Evolutionary conservation across 495 filamentous ascomycete genomes (phyloP).

Genomic region (Aspergillus steynii): DNA sequence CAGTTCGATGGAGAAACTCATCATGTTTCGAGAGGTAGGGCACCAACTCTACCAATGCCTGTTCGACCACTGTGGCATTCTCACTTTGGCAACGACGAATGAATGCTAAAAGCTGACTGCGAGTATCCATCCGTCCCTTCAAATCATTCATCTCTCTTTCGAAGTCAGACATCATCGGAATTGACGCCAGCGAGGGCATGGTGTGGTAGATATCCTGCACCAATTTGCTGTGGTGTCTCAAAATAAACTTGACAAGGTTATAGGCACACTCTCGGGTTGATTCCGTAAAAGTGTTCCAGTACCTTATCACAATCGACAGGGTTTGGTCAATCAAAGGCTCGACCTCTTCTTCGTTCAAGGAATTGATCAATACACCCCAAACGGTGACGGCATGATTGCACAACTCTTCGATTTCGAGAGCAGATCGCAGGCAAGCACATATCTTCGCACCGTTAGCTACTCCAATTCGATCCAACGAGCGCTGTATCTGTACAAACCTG

Average conservation of each 20-base stretch:
- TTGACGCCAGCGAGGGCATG: slow-evolving; percentile 75
- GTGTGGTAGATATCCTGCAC: slow-evolving; percentile 65
- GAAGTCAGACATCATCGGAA: slow-evolving; percentile 65
- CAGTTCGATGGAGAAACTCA: slow-evolving; percentile 75
- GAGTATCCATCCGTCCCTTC: slow-evolving; percentile 58
- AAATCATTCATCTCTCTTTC: slow-evolving; percentile 63
- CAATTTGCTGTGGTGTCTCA: slow-evolving; percentile 58
- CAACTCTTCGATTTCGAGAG: slow-evolving; percentile 69
- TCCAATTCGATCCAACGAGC: background rate
- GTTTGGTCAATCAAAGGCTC: slow-evolving; percentile 78
- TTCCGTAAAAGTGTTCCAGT: slow-evolving; percentile 70
- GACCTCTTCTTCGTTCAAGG: slow-evolving; percentile 76
- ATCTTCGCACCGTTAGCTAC: slow-evolving; percentile 52
- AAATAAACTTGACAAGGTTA: slow-evolving; percentile 62
- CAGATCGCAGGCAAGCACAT: slow-evolving; percentile 83
- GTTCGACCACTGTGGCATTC: slow-evolving; percentile 76
- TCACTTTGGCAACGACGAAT: slow-evolving; percentile 74
- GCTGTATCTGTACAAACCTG: slow-evolving; percentile 57
- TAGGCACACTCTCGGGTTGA: slow-evolving; percentile 57
- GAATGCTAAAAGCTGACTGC: slow-evolving; percentile 67
- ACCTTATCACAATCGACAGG: slow-evolving; percentile 77
- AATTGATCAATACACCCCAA: slow-evolving; percentile 76
- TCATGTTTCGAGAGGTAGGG: slow-evolving; percentile 72
- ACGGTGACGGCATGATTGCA: slow-evolving; percentile 76
- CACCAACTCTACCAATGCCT: slow-evolving; percentile 74